A percentile compares a stretch with the other conserved stretches of the same genome.
phyloP scores from a whole-genome alignment of 192 early-diverging fungal genomes.

The Mortierella hygrophila region DNA sequence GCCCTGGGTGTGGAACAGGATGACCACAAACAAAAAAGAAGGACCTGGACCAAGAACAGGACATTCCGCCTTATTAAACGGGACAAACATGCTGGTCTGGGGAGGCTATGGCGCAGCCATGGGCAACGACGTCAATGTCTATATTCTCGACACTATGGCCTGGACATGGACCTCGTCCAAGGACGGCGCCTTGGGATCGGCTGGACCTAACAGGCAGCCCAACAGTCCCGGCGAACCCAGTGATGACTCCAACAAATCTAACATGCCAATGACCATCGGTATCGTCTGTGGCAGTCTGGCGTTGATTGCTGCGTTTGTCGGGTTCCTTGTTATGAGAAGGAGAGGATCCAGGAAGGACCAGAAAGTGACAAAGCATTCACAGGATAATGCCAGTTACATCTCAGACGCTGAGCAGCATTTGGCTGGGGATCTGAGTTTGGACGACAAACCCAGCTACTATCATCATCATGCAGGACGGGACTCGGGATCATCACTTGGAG shows the following conservation, averaged over 20 bases:
- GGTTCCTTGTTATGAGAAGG: slow-evolving; percentile 22
- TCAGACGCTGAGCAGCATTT: slow-evolving; percentile 27
- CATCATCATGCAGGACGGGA: slow-evolving; percentile 17
- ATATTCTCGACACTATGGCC: slow-evolving; percentile 66
- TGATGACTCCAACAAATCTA: neutral
- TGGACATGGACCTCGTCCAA: slow-evolving; percentile 73
- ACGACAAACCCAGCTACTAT: slow-evolving; percentile 34
- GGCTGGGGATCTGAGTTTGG: slow-evolving; percentile 16
- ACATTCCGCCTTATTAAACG: slow-evolving; percentile 70
- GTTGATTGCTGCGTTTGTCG: slow-evolving; percentile 45
- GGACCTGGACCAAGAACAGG: slow-evolving; percentile 71
- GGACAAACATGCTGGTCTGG: slow-evolving; percentile 72
- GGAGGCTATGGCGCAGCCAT: slow-evolving; percentile 68
- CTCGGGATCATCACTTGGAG: slow-evolving; percentile 29
- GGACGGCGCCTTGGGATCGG: slow-evolving; percentile 19
- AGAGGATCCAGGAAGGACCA: slow-evolving; percentile 2
- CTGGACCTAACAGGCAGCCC: neutral
- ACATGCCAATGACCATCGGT: slow-evolving; percentile 25
- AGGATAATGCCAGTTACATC: slow-evolving; percentile 16
- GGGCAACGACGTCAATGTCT: slow-evolving; percentile 71
- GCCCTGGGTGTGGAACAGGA: slow-evolving; percentile 54
- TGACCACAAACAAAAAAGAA: slow-evolving; percentile 39
- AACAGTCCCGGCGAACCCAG: neutral
- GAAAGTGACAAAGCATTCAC: neutral
- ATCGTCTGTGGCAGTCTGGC: slow-evolving; percentile 55